phyloP scores from a whole-genome alignment of 2,329 filamentous ascomycete species.

The Ophiostoma sp. region DNA sequence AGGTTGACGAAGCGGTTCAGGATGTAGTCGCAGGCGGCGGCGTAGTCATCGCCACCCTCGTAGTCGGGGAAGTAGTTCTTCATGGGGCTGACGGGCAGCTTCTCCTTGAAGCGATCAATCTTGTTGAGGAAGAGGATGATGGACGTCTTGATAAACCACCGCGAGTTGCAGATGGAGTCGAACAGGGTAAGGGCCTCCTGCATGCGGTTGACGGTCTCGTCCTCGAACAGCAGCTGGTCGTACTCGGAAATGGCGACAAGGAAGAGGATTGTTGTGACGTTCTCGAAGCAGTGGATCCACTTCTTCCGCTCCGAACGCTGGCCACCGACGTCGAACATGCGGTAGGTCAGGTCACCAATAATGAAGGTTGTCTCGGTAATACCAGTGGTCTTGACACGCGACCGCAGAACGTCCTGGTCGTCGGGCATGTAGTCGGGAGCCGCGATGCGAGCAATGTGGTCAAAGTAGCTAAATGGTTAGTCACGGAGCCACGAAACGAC shows the following conservation, averaged over 20 bases:
- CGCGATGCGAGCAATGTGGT: slow-evolving; percentile 86
- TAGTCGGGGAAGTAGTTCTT: slow-evolving; percentile 87
- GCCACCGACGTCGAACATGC: slow-evolving; percentile 94
- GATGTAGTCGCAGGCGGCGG: slow-evolving; percentile 95
- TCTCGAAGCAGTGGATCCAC: slow-evolving; percentile 97
- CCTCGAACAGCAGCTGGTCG: slow-evolving; percentile 91
- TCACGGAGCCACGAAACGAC: neutral
- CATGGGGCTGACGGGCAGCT: slow-evolving; percentile 75
- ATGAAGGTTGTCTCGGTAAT: slow-evolving; percentile 95
- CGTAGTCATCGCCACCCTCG: slow-evolving; percentile 93
- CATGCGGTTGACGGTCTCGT: slow-evolving; percentile 95
- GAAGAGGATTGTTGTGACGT: slow-evolving; percentile 95
- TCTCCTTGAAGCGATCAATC: slow-evolving; percentile 84
- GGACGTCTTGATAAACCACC: slow-evolving; percentile 86
- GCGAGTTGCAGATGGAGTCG: slow-evolving; percentile 80
- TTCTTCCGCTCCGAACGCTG: slow-evolving; percentile 93
- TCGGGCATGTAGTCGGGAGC: slow-evolving; percentile 90
- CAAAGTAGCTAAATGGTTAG: slow-evolving; percentile 60
- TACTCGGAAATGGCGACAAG: slow-evolving; percentile 95
- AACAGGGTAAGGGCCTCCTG: slow-evolving; percentile 82
- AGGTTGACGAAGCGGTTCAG: slow-evolving; percentile 96
- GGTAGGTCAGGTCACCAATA: slow-evolving; percentile 83
- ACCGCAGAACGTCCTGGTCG: slow-evolving; percentile 89
- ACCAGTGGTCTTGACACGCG: slow-evolving; percentile 95
- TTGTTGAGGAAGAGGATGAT: slow-evolving; percentile 89